phyloP scores from a whole-genome alignment of 768 basidiomycete species.

The Tubosaeta sp. region DNA sequence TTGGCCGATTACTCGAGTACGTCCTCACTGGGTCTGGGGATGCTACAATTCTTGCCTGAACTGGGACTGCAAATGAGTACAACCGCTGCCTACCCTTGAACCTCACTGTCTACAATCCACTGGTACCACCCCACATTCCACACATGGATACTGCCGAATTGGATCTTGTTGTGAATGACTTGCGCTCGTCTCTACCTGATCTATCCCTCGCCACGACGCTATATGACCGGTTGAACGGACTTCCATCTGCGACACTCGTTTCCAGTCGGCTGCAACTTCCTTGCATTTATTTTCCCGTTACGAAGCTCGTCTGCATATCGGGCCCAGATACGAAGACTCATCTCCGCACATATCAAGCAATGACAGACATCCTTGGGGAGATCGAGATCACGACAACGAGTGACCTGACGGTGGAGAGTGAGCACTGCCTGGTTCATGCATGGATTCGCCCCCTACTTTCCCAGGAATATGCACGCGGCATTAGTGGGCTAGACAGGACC shows the following conservation, averaged over 20 bases:
- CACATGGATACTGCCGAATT: too few relatives aligned
- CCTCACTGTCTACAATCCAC: too few relatives aligned
- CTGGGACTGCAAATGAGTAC: too few relatives aligned
- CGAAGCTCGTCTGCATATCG: too few relatives aligned
- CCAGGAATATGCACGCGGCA: neutral
- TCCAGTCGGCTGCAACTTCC: neutral
- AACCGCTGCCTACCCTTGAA: too few relatives aligned
- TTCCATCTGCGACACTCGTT: neutral
- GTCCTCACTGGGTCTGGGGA: too few relatives aligned
- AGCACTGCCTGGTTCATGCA: slow-evolving; percentile 7
- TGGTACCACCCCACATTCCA: too few relatives aligned
- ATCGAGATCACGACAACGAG: neutral
- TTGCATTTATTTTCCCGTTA: neutral
- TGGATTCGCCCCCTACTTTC: slow-evolving; percentile 11
- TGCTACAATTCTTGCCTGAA: too few relatives aligned
- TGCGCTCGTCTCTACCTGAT: neutral
- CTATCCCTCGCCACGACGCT: neutral
- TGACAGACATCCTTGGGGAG: neutral
- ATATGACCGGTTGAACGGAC: neutral
- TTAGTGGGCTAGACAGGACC: neutral
- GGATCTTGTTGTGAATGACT: too few relatives aligned
- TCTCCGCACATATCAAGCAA: too few relatives aligned
- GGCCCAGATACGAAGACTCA: too few relatives aligned
- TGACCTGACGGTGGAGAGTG: neutral
- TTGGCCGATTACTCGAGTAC: too few relatives aligned